Conservation (phyloP, 179 eudicot species). For the Spergularia azorica region DNA sequence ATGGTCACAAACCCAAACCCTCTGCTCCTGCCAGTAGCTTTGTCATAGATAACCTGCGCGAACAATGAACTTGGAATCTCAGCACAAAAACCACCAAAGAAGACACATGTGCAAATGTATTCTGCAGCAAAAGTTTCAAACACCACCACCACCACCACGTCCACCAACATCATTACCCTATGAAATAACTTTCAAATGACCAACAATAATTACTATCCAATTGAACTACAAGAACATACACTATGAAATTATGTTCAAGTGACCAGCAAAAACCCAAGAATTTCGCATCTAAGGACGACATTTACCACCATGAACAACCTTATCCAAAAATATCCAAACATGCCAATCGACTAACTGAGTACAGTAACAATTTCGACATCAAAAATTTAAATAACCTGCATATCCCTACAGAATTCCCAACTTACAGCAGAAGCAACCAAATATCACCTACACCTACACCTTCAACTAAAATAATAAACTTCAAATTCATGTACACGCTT, state of each 20-base stretch:
- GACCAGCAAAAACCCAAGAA: neutral
- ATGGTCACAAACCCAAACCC: conserved; percentile 98
- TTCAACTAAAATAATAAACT: neutral
- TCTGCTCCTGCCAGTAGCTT: conserved; percentile 83
- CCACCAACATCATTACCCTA: no score
- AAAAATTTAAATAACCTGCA: neutral
- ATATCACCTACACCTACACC: neutral
- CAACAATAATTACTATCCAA: neutral
- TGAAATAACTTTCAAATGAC: no score
- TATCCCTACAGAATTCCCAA: neutral
- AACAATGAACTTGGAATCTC: neutral
- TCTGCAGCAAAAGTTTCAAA: no score
- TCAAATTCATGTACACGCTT: neutral
- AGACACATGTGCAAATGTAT: neutral
- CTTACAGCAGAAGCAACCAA: neutral
- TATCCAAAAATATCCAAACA: neutral
- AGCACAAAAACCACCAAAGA: neutral
- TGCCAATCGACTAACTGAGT: neutral
- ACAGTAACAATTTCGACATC: neutral
- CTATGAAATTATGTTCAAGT: neutral
- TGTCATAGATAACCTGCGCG: conserved; percentile 92
- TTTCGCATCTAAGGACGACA: no score
- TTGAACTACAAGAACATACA: neutral
- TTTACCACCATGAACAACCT: neutral
- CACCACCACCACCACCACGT: no score